A percentile compares a stretch with the other conserved stretches of the same genome.
Conservation (phyloP, 768 basidiomycete species). For the Calocera cornea region DNA sequence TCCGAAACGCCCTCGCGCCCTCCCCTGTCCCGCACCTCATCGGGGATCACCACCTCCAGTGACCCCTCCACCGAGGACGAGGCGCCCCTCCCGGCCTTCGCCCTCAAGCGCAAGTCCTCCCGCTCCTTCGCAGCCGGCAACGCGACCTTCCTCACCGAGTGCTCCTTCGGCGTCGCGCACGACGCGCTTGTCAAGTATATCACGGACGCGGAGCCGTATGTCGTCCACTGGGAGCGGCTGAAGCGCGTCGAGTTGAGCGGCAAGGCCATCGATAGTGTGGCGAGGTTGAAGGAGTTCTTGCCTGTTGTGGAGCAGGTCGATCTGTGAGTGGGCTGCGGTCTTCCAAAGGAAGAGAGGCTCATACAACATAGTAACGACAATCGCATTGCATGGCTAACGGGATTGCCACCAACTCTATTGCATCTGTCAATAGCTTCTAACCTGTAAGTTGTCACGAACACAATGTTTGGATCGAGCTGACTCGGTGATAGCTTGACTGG, state of each 20-base stretch:
- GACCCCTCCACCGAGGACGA: constrained; percentile 32
- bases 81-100: constrained; percentile 22
- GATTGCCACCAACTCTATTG: constrained; percentile 35
- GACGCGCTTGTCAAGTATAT: constrained; percentile 83
- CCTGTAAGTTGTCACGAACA: constrained; percentile 33
- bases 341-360: background rate
- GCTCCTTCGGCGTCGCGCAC: constrained; percentile 89
- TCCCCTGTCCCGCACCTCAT: background rate
- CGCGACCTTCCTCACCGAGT: constrained; percentile 80
- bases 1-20: background rate
- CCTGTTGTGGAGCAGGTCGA: constrained; percentile 61
- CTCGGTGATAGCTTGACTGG: constrained; percentile 52
- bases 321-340: constrained; percentile 38
- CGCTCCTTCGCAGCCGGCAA: constrained; percentile 26
- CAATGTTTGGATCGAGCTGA: background rate
- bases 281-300: constrained; percentile 77
- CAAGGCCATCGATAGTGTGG: constrained; percentile 66
- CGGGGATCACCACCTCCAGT: background rate
- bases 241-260: constrained; percentile 56
- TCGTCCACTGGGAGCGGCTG: constrained; percentile 85
- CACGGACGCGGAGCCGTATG: constrained; percentile 88
- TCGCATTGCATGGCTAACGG: background rate
- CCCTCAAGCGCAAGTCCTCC: constrained; percentile 12
- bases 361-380: background rate
- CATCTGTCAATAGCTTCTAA: constrained; percentile 68